These are phyloP conservation scores for Pulveroboletus sp. DNA, from an alignment of 768 basidiomycete species.

Conservation along the genomic window DNA sequence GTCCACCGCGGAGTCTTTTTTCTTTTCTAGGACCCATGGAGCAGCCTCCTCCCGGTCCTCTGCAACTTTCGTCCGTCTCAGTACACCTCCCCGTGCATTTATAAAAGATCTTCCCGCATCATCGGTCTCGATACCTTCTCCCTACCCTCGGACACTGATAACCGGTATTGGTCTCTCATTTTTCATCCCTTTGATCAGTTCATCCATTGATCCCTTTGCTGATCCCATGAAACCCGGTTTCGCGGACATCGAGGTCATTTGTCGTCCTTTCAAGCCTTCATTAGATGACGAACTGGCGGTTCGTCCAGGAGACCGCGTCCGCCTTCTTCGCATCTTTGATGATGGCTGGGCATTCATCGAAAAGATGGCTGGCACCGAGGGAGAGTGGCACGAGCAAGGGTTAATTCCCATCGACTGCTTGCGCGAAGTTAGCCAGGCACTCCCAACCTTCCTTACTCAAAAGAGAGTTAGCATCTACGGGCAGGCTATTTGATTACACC, in stretches of 20 bases:
- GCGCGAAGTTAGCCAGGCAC: conserved; percentile 41
- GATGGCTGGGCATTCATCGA: conserved; percentile 71
- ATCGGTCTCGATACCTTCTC: conserved; percentile 10
- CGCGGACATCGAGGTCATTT: conserved; percentile 44
- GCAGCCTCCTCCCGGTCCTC: conserved; percentile 11
- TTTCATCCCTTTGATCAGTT: conserved; percentile 7
- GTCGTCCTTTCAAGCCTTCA: conserved; percentile 52
- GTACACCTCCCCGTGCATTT: conserved; percentile 15
- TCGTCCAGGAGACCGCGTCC: conserved; percentile 45
- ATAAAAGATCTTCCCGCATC: conserved; percentile 12
- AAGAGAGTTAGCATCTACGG: conserved; percentile 43
- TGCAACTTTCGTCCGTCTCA: conserved; percentile 15
- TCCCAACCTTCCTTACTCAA: conserved; percentile 46
- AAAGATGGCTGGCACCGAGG: conserved; percentile 26
- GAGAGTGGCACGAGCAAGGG: conserved; percentile 31
- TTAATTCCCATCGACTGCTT: conserved; percentile 69
- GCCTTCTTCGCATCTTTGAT: conserved; percentile 51
- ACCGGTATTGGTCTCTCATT: not conserved
- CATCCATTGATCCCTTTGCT: conserved; percentile 29
- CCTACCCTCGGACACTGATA: conserved; percentile 4
- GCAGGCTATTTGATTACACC: not conserved
- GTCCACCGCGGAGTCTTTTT: not conserved
- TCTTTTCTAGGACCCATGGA: not conserved
- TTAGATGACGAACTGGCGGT: conserved; percentile 59
- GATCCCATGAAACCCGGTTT: conserved; percentile 32